Percentiles rank a stretch among this genome's conserved stretches.
Conservation (phyloP, 2,329 filamentous ascomycete species). For the Diaporthe sp. region DNA sequence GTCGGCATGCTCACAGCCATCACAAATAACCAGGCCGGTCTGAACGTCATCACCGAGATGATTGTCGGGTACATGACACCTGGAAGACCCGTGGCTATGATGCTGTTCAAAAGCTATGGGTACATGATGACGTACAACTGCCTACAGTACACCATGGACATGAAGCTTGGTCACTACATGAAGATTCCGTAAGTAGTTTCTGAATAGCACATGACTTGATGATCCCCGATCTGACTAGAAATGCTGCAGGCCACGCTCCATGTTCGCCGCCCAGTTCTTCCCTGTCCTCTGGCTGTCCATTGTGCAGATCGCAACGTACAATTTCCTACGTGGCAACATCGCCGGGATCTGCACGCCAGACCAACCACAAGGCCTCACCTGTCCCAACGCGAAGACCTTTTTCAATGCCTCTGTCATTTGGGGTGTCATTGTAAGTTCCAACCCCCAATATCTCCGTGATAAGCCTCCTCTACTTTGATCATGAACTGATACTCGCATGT, state of each 20-base stretch:
- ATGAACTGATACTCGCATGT: background rate
- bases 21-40: conserved; percentile 50
- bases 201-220: too few species aligned
- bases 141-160: conserved; percentile 54
- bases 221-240: too few species aligned
- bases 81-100: conserved; percentile 63
- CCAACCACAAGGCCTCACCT: conserved; percentile 47
- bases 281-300: conserved; percentile 48
- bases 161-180: conserved; percentile 61
- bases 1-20: conserved; percentile 50
- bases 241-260: background rate
- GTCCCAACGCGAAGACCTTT: conserved; percentile 49
- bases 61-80: conserved; percentile 65
- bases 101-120: conserved; percentile 66
- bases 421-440: conserved; percentile 47
- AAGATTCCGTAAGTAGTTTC: conserved; percentile 42
- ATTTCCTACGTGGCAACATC: conserved; percentile 57
- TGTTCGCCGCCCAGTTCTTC: conserved; percentile 33
- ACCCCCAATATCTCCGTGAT: background rate
- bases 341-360: conserved; percentile 55
- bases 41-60: conserved; percentile 65
- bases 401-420: conserved; percentile 55
- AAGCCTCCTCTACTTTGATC: too few species aligned
- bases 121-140: conserved; percentile 61
- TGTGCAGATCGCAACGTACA: conserved; percentile 57